A percentile compares a stretch with the other conserved stretches of the same genome.
Evolutionary conservation across 495 filamentous ascomycete species (phyloP).

Genomic region (Penicillium odoratum): DNA sequence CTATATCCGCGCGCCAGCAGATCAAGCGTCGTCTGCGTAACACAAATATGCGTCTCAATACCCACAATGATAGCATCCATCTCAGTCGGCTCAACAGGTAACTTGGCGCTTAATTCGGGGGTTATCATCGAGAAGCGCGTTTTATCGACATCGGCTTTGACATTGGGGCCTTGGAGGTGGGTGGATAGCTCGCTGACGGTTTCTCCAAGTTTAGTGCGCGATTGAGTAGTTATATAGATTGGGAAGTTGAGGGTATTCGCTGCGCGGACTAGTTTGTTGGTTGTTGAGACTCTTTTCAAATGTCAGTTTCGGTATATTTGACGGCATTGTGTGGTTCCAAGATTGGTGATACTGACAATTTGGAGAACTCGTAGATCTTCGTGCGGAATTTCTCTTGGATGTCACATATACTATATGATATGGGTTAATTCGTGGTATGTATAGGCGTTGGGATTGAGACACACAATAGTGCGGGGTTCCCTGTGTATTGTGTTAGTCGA

Average conservation of each 20-base stretch:
- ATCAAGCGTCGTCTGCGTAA: constrained; percentile 89
- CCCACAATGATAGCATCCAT: constrained; percentile 60
- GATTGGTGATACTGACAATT: constrained; percentile 54
- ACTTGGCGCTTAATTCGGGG: constrained; percentile 40
- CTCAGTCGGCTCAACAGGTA: constrained; percentile 23
- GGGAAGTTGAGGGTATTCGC: constrained; percentile 69
- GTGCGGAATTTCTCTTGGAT: constrained; percentile 90
- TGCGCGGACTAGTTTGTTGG: constrained; percentile 44
- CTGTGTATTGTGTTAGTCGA: constrained; percentile 38
- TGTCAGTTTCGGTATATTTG: too few species aligned
- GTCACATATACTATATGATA: constrained; percentile 75
- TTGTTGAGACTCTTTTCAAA: constrained; percentile 30
- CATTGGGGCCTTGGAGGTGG: constrained; percentile 38
- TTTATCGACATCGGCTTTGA: constrained; percentile 70
- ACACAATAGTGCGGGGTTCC: constrained; percentile 70
- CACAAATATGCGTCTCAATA: constrained; percentile 93
- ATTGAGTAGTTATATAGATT: constrained; percentile 83
- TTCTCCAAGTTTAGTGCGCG: constrained; percentile 68
- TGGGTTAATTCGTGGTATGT: constrained; percentile 8
- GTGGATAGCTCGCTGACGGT: constrained; percentile 67
- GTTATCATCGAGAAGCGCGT: constrained; percentile 85
- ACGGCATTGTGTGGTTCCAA: not conserved
- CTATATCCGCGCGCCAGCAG: constrained; percentile 69
- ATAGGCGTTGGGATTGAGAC: constrained; percentile 15
- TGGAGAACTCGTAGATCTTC: constrained; percentile 78